Conservation (phyloP, 2,329 filamentous ascomycete genomes). For the Drechslerella coelobrocha region DNA sequence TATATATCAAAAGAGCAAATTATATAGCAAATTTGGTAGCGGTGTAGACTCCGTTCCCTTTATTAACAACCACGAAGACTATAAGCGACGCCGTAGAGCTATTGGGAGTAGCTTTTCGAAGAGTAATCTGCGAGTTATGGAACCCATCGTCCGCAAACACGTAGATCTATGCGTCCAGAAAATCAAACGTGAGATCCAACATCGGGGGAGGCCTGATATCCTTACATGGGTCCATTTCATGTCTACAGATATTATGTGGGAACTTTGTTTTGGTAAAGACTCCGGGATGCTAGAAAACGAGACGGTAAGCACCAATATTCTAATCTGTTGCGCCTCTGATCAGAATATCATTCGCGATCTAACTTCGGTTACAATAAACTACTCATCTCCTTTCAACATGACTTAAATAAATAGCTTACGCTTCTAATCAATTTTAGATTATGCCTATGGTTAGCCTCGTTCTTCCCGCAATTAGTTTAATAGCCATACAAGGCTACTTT, state of each 20-base stretch:
- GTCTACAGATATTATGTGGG: conserved; percentile 8
- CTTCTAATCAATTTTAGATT: background rate
- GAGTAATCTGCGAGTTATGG: background rate
- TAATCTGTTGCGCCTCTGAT: too few relatives aligned
- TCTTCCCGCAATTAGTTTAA: background rate
- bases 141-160: conserved; percentile 6
- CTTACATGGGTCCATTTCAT: conserved; percentile 4
- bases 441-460: background rate
- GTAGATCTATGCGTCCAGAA: conserved; percentile 1
- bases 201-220: background rate
- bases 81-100: conserved; percentile 9
- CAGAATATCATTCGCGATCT: background rate
- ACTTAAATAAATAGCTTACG: background rate
- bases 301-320: background rate
- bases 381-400: background rate
- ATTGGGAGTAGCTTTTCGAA: conserved; percentile 6
- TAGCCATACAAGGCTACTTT: background rate
- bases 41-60: background rate
- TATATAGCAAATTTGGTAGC: background rate
- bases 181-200: background rate
- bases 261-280: conserved; percentile 7
- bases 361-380: background rate
- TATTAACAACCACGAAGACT: background rate
- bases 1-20: background rate
- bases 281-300: conserved; percentile 17